phyloP scores from a whole-genome alignment of 257 asterid genomes.

The Echium plantagineum region DNA sequence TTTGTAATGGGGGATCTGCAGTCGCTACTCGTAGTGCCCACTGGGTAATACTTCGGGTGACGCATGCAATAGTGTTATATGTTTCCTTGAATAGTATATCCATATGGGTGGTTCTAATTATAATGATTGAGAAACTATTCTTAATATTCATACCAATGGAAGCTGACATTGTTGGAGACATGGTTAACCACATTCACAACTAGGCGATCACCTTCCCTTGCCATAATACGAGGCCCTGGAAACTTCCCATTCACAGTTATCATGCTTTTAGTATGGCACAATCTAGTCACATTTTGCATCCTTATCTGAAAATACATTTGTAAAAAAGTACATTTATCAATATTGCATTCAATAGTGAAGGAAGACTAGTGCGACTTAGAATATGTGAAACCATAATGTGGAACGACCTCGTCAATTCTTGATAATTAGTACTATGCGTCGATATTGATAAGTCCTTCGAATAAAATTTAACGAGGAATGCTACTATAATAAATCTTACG shows the following conservation, averaged over 20 bases:
- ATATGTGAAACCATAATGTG: no score
- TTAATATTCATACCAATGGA: conserved; percentile 49
- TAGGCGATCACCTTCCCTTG: conserved; percentile 59
- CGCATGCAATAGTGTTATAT: no score
- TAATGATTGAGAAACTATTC: background rate
- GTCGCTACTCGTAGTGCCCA: no score
- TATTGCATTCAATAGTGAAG: no score
- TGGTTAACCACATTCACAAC: conserved; percentile 42
- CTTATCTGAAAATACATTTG: conserved; percentile 12
- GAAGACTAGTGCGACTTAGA: no score
- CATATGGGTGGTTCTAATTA: no score
- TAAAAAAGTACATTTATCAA: background rate
- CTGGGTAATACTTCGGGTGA: no score
- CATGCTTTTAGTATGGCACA: conserved; percentile 47
- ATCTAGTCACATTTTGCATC: conserved; percentile 42
- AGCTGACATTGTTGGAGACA: conserved; percentile 45
- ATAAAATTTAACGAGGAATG: background rate
- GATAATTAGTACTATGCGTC: no score
- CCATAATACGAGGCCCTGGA: conserved; percentile 52
- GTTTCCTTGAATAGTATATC: no score
- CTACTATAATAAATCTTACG: conserved; percentile 9
- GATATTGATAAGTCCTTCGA: no score
- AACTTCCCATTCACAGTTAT: conserved; percentile 53
- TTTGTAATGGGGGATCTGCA: no score
- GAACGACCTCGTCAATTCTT: no score